Evolutionary conservation across 75 land plant genomes (phyloP).

Genomic region (Ceratopteris richardii): DNA sequence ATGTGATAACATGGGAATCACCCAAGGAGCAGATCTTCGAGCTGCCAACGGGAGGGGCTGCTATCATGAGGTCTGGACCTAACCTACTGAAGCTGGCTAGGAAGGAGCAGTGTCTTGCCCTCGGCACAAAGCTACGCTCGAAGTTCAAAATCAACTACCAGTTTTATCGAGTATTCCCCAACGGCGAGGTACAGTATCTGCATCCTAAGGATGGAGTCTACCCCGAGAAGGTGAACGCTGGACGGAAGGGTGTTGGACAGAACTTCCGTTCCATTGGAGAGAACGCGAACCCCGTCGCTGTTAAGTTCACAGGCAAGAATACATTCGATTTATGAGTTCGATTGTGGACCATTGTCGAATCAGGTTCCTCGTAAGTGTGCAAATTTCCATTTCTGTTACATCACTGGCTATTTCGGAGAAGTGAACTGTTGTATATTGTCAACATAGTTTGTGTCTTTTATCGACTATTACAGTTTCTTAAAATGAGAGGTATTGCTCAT

Average conservation of each 20-base stretch:
- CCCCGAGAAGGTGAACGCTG: constrained; percentile 91
- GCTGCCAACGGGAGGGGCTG: constrained; percentile 90
- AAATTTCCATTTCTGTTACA: no score
- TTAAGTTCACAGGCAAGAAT: constrained; percentile 87
- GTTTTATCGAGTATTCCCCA: constrained; percentile 91
- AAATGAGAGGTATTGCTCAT: no score
- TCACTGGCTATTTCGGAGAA: no score
- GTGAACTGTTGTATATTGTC: no score
- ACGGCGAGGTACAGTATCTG: constrained; percentile 90
- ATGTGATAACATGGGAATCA: constrained; percentile 86
- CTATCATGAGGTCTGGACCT: constrained; percentile 85
- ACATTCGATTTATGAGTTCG: constrained; percentile 63
- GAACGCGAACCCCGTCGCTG: constrained; percentile 68
- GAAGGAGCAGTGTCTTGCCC: constrained; percentile 92
- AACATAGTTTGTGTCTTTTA: no score
- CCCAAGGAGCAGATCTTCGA: constrained; percentile 88
- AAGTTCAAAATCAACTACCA: constrained; percentile 95
- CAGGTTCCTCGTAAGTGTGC: no score
- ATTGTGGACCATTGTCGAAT: no score
- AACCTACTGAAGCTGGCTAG: constrained; percentile 81
- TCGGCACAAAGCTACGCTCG: constrained; percentile 68
- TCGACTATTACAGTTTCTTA: no score
- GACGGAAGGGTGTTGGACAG: constrained; percentile 64
- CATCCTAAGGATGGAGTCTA: constrained; percentile 95
- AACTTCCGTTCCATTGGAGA: constrained; percentile 77